phyloP scores from a whole-genome alignment of 2,329 filamentous ascomycete species.

The Penicillium sp. region DNA sequence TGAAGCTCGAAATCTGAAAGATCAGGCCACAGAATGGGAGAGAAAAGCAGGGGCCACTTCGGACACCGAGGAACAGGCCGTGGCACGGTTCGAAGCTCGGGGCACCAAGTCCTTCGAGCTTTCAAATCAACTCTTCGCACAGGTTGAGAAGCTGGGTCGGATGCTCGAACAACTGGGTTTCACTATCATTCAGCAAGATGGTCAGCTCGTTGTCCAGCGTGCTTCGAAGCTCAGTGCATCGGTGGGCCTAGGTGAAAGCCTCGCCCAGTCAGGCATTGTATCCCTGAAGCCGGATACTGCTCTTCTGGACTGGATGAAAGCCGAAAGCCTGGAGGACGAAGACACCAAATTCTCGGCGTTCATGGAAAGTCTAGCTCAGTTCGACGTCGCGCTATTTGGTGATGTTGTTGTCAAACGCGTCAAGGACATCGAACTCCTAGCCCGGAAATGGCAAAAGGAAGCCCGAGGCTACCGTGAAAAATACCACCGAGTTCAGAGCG shows the following conservation, averaged over 20 bases:
- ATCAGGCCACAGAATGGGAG: conserved; percentile 68
- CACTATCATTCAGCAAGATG: conserved; percentile 70
- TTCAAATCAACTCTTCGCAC: conserved; percentile 75
- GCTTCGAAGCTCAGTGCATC: conserved; percentile 54
- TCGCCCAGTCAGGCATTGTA: conserved; percentile 35
- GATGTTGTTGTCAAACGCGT: conserved; percentile 85
- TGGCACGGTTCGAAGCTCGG: conserved; percentile 64
- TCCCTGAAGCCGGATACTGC: conserved; percentile 60
- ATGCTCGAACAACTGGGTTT: conserved; percentile 87
- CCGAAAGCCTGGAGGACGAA: conserved; percentile 64
- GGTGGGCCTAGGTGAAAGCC: conserved; percentile 35
- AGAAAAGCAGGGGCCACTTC: conserved; percentile 51
- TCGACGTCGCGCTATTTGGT: conserved; percentile 79
- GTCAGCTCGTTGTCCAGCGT: conserved; percentile 72
- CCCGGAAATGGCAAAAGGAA: conserved; percentile 90
- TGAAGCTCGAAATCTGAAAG: conserved; percentile 71
- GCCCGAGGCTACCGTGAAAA: conserved; percentile 83
- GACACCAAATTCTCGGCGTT: conserved; percentile 72
- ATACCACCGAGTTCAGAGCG: conserved; percentile 73
- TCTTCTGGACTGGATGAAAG: conserved; percentile 79
- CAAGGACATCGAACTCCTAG: conserved; percentile 89
- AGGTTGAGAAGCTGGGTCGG: conserved; percentile 78
- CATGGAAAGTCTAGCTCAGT: conserved; percentile 68
- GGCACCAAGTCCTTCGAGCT: conserved; percentile 75
- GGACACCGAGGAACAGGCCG: conserved; percentile 35